Percentiles rank a stretch among this genome's conserved stretches.
These are phyloP conservation scores for Ambispora gerdemannii DNA, from an alignment of 192 early-diverging fungal species.

Conservation along the genomic window DNA sequence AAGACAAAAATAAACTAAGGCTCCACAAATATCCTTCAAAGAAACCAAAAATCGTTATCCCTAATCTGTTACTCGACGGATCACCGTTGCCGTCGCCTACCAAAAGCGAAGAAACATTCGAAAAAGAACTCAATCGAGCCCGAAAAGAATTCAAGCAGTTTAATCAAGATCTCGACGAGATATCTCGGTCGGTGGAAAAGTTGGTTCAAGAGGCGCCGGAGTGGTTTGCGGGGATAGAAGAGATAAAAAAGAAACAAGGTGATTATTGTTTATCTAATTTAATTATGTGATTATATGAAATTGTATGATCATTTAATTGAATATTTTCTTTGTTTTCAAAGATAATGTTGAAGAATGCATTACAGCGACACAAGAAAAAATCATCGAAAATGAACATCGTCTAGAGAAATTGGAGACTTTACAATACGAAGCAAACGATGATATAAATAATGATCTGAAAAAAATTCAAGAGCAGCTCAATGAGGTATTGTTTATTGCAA, in stretches of 20 bases:
- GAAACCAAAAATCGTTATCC: slow-evolving; percentile 2
- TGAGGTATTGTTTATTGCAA: slow-evolving; percentile 13
- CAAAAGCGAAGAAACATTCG: background rate
- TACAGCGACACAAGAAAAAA: slow-evolving; percentile 20
- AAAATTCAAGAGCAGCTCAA: slow-evolving; percentile 27
- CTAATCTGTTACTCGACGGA: background rate
- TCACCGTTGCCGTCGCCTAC: slow-evolving; percentile 1
- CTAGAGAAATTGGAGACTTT: slow-evolving; percentile 14
- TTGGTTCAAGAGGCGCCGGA: background rate
- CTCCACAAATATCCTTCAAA: slow-evolving; percentile 1
- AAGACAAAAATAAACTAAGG: slow-evolving; percentile 3
- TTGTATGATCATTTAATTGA: no score
- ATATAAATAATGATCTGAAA: slow-evolving; percentile 31
- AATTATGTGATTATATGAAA: no score
- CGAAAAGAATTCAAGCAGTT: slow-evolving; percentile 9
- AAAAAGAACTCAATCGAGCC: background rate
- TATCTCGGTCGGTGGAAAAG: background rate
- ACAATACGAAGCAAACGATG: slow-evolving; percentile 16
- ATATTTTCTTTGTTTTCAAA: background rate
- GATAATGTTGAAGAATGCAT: slow-evolving; percentile 30
- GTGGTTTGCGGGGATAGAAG: background rate
- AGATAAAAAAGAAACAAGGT: slow-evolving; percentile 13
- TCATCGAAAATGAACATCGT: slow-evolving; percentile 8
- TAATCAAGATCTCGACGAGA: background rate
- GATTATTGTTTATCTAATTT: no score